Conservation (phyloP, 805 yeast genomes). For the Teunomyces lycoperdinae region DNA sequence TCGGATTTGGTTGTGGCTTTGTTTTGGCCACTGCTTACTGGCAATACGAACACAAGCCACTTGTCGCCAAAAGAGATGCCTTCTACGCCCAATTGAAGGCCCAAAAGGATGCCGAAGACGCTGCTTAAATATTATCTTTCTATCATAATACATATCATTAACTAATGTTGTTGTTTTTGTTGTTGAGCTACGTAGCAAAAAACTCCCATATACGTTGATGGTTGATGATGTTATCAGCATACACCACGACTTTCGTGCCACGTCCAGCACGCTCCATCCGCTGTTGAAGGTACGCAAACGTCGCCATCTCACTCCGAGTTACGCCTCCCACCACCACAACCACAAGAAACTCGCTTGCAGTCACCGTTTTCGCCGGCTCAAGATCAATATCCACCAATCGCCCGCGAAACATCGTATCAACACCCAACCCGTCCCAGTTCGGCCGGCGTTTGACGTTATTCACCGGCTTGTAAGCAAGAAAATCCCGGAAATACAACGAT, state of each 20-base stretch:
- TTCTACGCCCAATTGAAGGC: constrained; percentile 79
- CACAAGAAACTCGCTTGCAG: constrained; percentile 29
- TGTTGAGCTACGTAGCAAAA: background rate
- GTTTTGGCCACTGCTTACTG: constrained; percentile 63
- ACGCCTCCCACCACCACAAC: constrained; percentile 78
- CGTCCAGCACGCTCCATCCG: constrained; percentile 27
- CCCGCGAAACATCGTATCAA: constrained; percentile 42
- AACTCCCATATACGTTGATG: constrained; percentile 2
- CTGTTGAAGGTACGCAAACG: constrained; percentile 59
- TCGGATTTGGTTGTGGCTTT: constrained; percentile 64
- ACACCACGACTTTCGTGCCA: constrained; percentile 36
- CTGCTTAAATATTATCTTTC: constrained; percentile 17
- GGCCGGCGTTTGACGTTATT: constrained; percentile 35
- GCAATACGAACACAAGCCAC: constrained; percentile 84
- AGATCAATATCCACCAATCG: constrained; percentile 37
- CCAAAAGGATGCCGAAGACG: constrained; percentile 61
- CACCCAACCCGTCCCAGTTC: constrained; percentile 43
- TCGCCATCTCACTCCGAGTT: constrained; percentile 79
- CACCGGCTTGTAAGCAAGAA: constrained; percentile 40
- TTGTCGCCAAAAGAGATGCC: constrained; percentile 74
- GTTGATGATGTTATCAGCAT: constrained; percentile 34
- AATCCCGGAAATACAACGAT: constrained; percentile 57
- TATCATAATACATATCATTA: background rate
- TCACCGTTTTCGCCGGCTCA: constrained; percentile 5
- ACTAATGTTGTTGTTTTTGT: background rate